These are phyloP conservation scores for Eucalyptus lansdowneana DNA, from an alignment of 345 rosid genomes.

Conservation along the genomic window DNA sequence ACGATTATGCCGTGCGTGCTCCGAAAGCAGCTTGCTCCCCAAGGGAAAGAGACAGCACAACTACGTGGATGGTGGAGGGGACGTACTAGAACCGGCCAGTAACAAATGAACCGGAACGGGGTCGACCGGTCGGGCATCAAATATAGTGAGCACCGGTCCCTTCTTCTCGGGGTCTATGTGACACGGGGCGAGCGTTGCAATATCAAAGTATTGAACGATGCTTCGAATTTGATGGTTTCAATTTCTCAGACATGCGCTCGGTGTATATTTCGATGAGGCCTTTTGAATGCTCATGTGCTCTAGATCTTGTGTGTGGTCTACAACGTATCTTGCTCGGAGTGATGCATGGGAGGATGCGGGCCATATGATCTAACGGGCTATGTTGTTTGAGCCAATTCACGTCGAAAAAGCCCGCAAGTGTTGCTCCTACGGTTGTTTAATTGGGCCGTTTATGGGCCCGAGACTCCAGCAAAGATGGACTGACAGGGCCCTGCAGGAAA, in stretches of 20 bases:
- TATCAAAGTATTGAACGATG: background rate
- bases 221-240: background rate
- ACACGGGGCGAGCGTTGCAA: too few species aligned
- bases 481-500: background rate
- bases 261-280: background rate
- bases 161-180: too few species aligned
- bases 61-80: background rate
- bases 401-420: background rate
- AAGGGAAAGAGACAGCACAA: background rate
- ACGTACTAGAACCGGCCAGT: background rate
- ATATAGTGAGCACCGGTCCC: background rate
- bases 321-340: too few species aligned
- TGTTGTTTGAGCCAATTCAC: rapidly evolving
- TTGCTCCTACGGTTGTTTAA: background rate
- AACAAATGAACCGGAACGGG: background rate
- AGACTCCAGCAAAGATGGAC: background rate
- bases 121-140: background rate
- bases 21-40: background rate
- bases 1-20: background rate
- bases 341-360: background rate
- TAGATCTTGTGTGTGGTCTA: rapidly evolving
- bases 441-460: background rate
- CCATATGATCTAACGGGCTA: background rate
- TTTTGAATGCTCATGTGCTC: background rate
- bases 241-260: rapidly evolving